A percentile compares a stretch with the other conserved stretches of the same genome.
phyloP scores from a whole-genome alignment of 2,329 filamentous ascomycete genomes.

The Cercospora zeina region DNA sequence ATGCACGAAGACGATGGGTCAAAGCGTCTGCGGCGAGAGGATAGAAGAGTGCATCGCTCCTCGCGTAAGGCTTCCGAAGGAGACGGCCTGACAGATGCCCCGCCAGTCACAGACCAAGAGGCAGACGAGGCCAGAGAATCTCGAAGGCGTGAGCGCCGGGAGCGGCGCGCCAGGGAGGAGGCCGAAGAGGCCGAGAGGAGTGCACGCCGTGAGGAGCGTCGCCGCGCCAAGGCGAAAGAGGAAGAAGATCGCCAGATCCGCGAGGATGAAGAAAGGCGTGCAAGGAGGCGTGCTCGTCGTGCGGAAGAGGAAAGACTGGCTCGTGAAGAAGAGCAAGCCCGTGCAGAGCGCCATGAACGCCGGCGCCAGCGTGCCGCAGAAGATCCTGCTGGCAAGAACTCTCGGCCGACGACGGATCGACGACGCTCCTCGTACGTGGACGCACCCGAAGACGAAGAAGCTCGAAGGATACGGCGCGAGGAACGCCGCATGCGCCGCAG shows the following conservation, averaged over 20 bases:
- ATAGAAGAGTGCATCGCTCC: constrained; percentile 39
- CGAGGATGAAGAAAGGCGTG: constrained; percentile 37
- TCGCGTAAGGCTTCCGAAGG: constrained; percentile 37
- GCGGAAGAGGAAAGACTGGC: constrained; percentile 37
- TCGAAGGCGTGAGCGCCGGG: constrained; percentile 42
- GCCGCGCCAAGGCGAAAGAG: constrained; percentile 33
- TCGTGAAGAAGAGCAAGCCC: constrained; percentile 35
- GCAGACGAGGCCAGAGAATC: constrained; percentile 35
- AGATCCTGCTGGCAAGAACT: constrained; percentile 23
- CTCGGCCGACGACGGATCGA: constrained; percentile 35
- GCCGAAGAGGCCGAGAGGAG: constrained; percentile 42
- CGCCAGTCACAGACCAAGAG: constrained; percentile 36
- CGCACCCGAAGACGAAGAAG: constrained; percentile 39
- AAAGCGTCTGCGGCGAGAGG: constrained; percentile 43
- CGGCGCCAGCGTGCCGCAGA: constrained; percentile 31
- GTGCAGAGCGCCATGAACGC: constrained; percentile 37
- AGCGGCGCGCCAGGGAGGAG: constrained; percentile 42
- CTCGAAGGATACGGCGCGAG: constrained; percentile 45
- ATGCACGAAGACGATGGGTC: constrained; percentile 39
- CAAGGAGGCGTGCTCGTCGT: constrained; percentile 32
- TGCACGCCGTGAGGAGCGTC: constrained; percentile 34
- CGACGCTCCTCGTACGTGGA: constrained; percentile 35
- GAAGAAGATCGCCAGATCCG: constrained; percentile 36
- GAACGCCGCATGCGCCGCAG: constrained; percentile 47
- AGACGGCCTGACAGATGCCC: constrained; percentile 34